Conservation (phyloP, 1,284 basidiomycete species). For the Sphaerobolus stellatus region DNA sequence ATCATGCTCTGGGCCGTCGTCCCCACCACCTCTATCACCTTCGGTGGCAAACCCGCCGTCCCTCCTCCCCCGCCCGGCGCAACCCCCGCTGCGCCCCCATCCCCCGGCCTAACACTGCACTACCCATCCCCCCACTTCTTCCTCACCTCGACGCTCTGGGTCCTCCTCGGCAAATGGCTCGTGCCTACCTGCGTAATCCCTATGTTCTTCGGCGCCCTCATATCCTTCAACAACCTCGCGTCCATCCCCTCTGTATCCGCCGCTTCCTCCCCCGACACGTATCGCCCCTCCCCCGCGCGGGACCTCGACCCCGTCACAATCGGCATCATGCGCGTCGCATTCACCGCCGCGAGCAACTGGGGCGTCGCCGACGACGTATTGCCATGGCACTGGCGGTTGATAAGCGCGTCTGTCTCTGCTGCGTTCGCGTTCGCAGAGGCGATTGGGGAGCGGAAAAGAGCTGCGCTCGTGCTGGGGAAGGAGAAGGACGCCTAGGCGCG, state of each 20-base stretch:
- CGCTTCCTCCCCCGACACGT: conserved; percentile 17
- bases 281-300: conserved; percentile 15
- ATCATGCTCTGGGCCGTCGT: conserved; percentile 17
- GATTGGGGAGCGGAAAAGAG: too few species aligned
- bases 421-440: conserved; percentile 66
- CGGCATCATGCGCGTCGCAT: conserved; percentile 58
- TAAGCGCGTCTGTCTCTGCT: conserved; percentile 50
- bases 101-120: conserved; percentile 3
- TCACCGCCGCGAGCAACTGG: conserved; percentile 41
- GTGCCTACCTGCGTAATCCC: conserved; percentile 59
- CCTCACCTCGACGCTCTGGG: conserved; percentile 47
- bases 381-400: conserved; percentile 50
- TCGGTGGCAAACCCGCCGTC: conserved; percentile 9
- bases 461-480: too few species aligned
- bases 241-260: conserved; percentile 19
- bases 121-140: too few species aligned
- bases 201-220: conserved; percentile 49
- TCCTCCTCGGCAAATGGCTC: conserved; percentile 54
- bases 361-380: conserved; percentile 45
- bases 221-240: conserved; percentile 61
- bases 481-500: conserved; percentile 39
- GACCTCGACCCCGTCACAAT: conserved; percentile 59
- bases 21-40: conserved; percentile 14
- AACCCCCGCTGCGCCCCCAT: neutral
- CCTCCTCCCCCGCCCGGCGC: neutral